Conservation (phyloP, 202 grass and related monocot species). For the Dendrocalamus latiflorus region DNA sequence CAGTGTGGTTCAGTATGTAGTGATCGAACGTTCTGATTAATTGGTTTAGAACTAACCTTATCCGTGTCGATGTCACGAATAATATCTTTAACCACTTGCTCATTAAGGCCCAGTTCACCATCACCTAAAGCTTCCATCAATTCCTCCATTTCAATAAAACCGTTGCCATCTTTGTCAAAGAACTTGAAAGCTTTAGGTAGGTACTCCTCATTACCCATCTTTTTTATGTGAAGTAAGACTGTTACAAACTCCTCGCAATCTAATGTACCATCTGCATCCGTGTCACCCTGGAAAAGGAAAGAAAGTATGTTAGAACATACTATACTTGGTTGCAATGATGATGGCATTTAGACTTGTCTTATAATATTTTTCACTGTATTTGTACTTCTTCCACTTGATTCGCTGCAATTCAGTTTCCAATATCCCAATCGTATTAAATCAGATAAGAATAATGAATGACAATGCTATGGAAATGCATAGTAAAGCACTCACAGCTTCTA, state of each 20-base stretch:
- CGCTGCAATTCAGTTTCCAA: not conserved
- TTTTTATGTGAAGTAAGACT: constrained; percentile 85
- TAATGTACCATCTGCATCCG: constrained; percentile 68
- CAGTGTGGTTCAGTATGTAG: not conserved
- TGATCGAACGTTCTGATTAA: constrained; percentile 11
- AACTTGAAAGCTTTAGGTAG: constrained; percentile 76
- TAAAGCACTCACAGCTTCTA: constrained; percentile 80
- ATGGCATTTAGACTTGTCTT: not conserved
- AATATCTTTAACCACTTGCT: constrained; percentile 69
- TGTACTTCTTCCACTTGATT: not conserved
- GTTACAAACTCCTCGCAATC: constrained; percentile 90
- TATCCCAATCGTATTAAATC: constrained; percentile 1
- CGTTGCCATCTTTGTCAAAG: constrained; percentile 81
- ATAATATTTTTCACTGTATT: not conserved
- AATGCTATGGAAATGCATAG: not conserved
- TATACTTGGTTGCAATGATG: constrained; percentile 8
- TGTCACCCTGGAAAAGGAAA: constrained; percentile 55
- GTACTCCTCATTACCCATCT: constrained; percentile 67
- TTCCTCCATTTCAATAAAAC: constrained; percentile 81
- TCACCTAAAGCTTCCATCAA: constrained; percentile 75
- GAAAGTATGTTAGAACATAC: constrained; percentile 1
- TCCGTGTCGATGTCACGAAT: constrained; percentile 73
- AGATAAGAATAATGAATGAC: not conserved
- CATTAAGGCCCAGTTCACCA: constrained; percentile 56
- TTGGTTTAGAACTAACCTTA: constrained; percentile 45